Evolutionary conservation across 1,284 basidiomycete species (phyloP).

Genomic region (Cutaneotrichosporon arboriforme): DNA sequence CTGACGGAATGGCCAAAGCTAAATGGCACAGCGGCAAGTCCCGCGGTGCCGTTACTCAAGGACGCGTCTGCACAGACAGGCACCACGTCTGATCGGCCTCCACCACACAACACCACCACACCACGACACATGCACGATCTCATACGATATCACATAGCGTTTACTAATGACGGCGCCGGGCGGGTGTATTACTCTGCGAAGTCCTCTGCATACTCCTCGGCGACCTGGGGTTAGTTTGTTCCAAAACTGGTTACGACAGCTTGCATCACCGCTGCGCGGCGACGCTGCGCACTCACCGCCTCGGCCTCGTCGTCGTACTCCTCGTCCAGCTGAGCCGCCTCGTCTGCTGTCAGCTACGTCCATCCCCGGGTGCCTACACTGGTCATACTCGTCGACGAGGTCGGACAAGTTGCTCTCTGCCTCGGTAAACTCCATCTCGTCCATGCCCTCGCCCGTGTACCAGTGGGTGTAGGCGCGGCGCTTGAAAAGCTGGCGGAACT

Average conservation of each 20-base stretch:
- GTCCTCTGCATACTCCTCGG: constrained; percentile 16
- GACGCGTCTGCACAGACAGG: neutral
- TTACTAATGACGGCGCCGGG: neutral
- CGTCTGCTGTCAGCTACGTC: constrained; percentile 15
- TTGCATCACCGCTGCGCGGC: neutral
- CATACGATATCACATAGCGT: constrained; percentile 1
- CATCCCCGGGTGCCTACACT: constrained; percentile 21
- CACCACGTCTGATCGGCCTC: neutral
- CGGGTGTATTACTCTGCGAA: constrained; percentile 10
- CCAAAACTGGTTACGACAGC: neutral
- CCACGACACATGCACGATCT: too few species aligned
- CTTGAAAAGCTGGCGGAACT: constrained; percentile 62
- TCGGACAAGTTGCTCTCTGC: constrained; percentile 46
- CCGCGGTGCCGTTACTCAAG: too few species aligned
- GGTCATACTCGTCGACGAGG: constrained; percentile 44
- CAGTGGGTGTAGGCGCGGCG: constrained; percentile 82
- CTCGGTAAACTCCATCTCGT: constrained; percentile 85
- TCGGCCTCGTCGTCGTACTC: constrained; percentile 27
- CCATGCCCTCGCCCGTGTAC: constrained; percentile 87
- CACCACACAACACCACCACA: neutral
- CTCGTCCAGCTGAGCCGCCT: constrained; percentile 31
- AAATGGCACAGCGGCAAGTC: too few species aligned
- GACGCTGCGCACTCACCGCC: constrained; percentile 5
- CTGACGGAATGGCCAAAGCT: too few species aligned
- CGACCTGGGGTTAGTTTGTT: constrained; percentile 3